Conservation (phyloP, 2,329 filamentous ascomycete species). For the Aspergillus aculeatus region DNA sequence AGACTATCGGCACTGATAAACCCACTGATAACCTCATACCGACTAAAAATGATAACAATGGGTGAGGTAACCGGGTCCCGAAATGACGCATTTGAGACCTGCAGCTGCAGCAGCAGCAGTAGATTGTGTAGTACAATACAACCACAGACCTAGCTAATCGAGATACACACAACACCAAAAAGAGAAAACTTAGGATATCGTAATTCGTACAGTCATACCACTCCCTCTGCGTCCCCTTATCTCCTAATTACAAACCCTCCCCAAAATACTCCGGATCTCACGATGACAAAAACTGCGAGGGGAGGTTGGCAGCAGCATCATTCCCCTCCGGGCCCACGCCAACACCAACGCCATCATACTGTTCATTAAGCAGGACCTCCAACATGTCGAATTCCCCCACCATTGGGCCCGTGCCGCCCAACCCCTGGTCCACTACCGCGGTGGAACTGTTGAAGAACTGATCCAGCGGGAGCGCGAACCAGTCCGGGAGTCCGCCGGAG, state of each 20-base stretch:
- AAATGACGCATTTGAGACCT: background rate
- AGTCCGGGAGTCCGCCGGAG: constrained; percentile 49
- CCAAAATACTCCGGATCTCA: background rate
- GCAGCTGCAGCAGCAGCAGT: background rate
- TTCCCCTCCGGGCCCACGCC: constrained; percentile 26
- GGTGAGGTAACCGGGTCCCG: background rate
- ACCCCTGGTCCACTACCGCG: constrained; percentile 50
- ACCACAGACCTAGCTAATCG: no score
- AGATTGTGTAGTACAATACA: no score
- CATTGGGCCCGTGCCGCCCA: constrained; percentile 62
- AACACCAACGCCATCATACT: constrained; percentile 29
- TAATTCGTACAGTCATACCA: background rate
- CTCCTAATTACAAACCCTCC: background rate
- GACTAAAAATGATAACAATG: background rate
- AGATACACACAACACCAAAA: no score
- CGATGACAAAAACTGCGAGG: constrained; percentile 31
- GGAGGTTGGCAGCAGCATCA: constrained; percentile 16
- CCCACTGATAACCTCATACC: no score
- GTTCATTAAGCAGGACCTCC: constrained; percentile 47
- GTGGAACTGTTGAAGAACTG: constrained; percentile 54
- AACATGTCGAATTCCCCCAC: constrained; percentile 55
- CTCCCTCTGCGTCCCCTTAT: background rate
- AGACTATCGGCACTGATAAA: no score
- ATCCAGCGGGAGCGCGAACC: constrained; percentile 62
- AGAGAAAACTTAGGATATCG: background rate